Base-by-base conservation (phyloP, 2,329 filamentous ascomycete genomes). In the Neonectria hederae region DNA sequence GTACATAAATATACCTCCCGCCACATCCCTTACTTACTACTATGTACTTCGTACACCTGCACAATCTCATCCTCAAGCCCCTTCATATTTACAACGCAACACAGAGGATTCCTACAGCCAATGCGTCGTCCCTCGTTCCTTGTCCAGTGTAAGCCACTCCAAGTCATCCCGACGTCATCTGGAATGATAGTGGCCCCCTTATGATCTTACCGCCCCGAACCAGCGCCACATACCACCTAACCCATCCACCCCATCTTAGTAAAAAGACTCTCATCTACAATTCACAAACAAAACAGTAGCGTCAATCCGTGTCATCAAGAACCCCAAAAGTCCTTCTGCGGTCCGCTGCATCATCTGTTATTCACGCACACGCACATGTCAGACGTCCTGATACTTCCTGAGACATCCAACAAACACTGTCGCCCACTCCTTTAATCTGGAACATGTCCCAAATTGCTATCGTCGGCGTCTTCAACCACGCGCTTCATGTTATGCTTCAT, bases 181-280 rank as follows among this genome's bases (percentile, higher is more conserved):
- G 59, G 63, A 65, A 69, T 68, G 65, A 43, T 30, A 10, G 3
- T 42, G 38, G 40, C 38, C 30, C 28, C 32, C 21, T 42, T 66
- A 35, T 52, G 28, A 30, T 42, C 46, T 63, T 42, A 49, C 10
- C 40, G 42, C 48, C 45, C 55, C 11, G 19, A 59, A 62, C 65
- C 59, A 61, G 14, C 59, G 54, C 63, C 55, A 30, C 59, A 66
- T 62, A 43, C 59, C 65, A 69, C 68, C 54, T 45, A 63, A 24
- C 55, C 42, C 63, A 32, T 49, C 62, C 28, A 8, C 35, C 35
- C 54, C 52, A 32, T 32, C 2, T 32, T 13, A 32, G 22, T 26
- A 9, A 54, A 17, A 28, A 38, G 42, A 28, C 21, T 35, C 42
- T 13, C 46, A 14, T 35, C 32, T 14, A 35, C 32, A 35, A 35